Conservation (phyloP, 345 rosid genomes). For the sweet orange (Citrus sinensis) region DVS_A1.0 CM039164.1:6287001-6287500, state of each 20-base stretch:
- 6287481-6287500: slow-evolving; percentile 5
- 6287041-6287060: slow-evolving; percentile 2
- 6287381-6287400: background rate
- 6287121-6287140: slow-evolving; percentile 51
- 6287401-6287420: background rate
- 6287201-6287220: slow-evolving; percentile 29
- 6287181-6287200: slow-evolving; percentile 68
- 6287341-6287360: too few relatives aligned
- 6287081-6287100: slow-evolving; percentile 52
- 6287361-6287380: too few relatives aligned
- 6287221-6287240: slow-evolving; percentile 16
- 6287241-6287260: background rate
- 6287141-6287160: slow-evolving; percentile 49
- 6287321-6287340: too few relatives aligned
- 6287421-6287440: background rate
- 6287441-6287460: too few relatives aligned
- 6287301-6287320: too few relatives aligned
- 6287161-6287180: slow-evolving; percentile 52
- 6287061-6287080: slow-evolving; percentile 30
- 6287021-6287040: slow-evolving; percentile 18
- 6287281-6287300: too few relatives aligned
- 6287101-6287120: slow-evolving; percentile 54
- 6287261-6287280: too few relatives aligned
- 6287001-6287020: slow-evolving; percentile 74
- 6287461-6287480: too few relatives aligned